Percentiles rank a stretch among this genome's conserved stretches.
phyloP scores from a whole-genome alignment of 164 flowering plant genomes.

The Tetrastigma voinierianum region DNA sequence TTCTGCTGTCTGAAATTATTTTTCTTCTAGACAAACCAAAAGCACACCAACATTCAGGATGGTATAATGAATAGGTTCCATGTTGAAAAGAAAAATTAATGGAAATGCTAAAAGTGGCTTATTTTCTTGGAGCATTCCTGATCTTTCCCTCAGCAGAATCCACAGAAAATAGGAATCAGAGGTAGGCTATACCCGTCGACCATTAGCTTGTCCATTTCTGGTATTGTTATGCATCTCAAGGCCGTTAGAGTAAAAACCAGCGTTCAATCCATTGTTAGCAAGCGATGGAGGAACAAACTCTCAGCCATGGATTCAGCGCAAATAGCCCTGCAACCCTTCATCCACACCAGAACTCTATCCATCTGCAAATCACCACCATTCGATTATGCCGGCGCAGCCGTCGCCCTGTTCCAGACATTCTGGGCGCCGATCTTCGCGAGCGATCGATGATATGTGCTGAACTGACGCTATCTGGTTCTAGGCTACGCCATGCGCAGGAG shows the following conservation, averaged over 20 bases:
- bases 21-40: slow-evolving; percentile 45
- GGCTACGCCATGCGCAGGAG: slow-evolving; percentile 14
- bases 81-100: too few relatives aligned
- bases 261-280: slow-evolving; percentile 17
- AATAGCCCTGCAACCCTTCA: slow-evolving; percentile 77
- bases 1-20: slow-evolving; percentile 48
- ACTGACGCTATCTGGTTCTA: slow-evolving; percentile 1
- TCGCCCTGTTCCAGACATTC: not conserved
- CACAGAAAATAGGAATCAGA: not conserved
- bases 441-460: slow-evolving; percentile 7
- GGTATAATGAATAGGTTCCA: too few relatives aligned
- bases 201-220: slow-evolving; percentile 32
- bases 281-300: slow-evolving; percentile 87
- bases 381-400: slow-evolving; percentile 3
- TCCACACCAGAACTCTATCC: slow-evolving; percentile 42
- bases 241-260: slow-evolving; percentile 30
- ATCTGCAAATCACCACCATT: slow-evolving; percentile 24
- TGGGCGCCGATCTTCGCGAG: slow-evolving; percentile 9
- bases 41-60: too few relatives aligned
- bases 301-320: slow-evolving; percentile 85
- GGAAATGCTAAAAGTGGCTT: too few relatives aligned
- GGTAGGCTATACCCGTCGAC: slow-evolving; percentile 9
- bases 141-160: not conserved
- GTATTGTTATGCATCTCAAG: slow-evolving; percentile 15
- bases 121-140: not conserved